Conservation (phyloP, 371 early-diverging fungal species). For the Mucor plumbeus region DNA sequence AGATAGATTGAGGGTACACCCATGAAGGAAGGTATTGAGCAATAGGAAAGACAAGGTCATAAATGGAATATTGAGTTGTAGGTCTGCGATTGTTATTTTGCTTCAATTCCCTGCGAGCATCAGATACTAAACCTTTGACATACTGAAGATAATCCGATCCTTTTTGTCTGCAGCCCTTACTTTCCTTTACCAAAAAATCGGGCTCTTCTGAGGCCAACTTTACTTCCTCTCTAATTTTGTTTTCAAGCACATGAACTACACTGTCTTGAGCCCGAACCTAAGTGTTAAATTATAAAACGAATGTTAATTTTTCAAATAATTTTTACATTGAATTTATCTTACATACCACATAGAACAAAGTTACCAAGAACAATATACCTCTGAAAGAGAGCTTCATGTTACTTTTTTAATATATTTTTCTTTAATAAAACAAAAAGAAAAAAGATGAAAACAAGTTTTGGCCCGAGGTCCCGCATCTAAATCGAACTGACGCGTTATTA, state of each 20-base stretch:
- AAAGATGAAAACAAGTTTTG: neutral
- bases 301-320: neutral
- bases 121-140: neutral
- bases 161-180: neutral
- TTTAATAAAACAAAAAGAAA: neutral
- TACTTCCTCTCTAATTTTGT: neutral
- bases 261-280: constrained; percentile 4
- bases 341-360: constrained; percentile 5
- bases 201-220: neutral
- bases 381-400: constrained; percentile 2
- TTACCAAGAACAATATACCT: neutral
- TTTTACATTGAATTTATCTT: neutral
- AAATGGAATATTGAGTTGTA: constrained; percentile 16
- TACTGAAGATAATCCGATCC: neutral
- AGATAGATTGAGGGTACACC: constrained; percentile 5
- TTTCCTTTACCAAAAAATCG: neutral
- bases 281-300: neutral
- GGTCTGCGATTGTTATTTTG: constrained; percentile 19
- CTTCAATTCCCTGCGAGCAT: constrained; percentile 9
- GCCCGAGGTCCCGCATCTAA: neutral
- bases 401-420: neutral
- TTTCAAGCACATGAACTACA: neutral
- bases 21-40: constrained; percentile 11
- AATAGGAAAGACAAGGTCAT: constrained; percentile 19
- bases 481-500: neutral